phyloP scores from a whole-genome alignment of 148 eudicot species.

The Polygonum aviculare region DNA sequence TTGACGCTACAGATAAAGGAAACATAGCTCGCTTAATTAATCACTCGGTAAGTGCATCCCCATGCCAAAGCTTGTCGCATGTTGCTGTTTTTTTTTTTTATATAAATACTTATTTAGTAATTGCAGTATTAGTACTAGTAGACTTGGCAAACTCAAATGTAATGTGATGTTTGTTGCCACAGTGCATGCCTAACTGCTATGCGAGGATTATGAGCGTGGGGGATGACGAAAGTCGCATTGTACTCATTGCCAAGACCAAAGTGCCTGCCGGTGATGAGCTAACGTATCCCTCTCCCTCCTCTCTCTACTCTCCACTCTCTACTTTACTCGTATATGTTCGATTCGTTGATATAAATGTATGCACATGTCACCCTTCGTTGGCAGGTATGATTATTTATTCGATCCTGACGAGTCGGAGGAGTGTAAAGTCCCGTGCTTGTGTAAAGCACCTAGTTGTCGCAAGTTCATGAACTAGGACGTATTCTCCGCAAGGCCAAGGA shows the following conservation, averaged over 20 bases:
- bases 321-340: too few relatives aligned
- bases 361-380: neutral
- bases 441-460: slow-evolving; percentile 86
- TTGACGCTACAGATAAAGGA: slow-evolving; percentile 93
- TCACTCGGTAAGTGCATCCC: slow-evolving; percentile 62
- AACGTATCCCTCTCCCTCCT: slow-evolving; percentile 37
- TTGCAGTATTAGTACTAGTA: neutral
- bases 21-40: slow-evolving; percentile 94
- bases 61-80: neutral
- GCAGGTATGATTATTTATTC: slow-evolving; percentile 96
- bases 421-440: slow-evolving; percentile 80
- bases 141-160: neutral
- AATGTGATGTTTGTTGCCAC: neutral
- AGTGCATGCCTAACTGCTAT: slow-evolving; percentile 83
- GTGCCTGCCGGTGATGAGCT: slow-evolving; percentile 68
- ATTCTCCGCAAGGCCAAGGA: slow-evolving; percentile 27
- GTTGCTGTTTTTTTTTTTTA: neutral
- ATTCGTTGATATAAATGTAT: too few relatives aligned
- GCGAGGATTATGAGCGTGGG: slow-evolving; percentile 87
- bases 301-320: neutral
- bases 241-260: slow-evolving; percentile 62
- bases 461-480: slow-evolving; percentile 81
- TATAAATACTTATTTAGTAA: too few relatives aligned
- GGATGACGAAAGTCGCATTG: slow-evolving; percentile 69
- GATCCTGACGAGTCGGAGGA: slow-evolving; percentile 95